A percentile compares a stretch with the other conserved stretches of the same genome.
phyloP scores from a whole-genome alignment of 2,329 filamentous ascomycete species.

The Knufia fluminis region DNA sequence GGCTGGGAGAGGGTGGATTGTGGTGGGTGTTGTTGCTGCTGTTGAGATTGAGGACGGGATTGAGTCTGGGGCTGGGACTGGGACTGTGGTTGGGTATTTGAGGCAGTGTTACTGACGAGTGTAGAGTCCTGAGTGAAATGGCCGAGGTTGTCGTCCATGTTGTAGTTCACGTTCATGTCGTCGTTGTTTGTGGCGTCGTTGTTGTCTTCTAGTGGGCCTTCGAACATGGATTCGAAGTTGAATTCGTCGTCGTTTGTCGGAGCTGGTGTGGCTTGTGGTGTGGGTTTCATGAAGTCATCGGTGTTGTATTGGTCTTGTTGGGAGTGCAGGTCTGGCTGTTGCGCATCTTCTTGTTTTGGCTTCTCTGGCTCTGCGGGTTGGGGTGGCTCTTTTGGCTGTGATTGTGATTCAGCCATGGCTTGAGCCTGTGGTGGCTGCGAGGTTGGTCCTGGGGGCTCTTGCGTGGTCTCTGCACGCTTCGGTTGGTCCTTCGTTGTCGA shows the following conservation, averaged over 20 bases:
- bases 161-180: constrained; percentile 32
- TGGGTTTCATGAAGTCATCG: constrained; percentile 19
- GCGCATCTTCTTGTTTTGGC: not conserved
- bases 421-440: not conserved
- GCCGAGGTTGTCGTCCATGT: constrained; percentile 25
- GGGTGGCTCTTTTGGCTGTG: not conserved
- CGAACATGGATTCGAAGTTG: constrained; percentile 34
- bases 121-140: constrained; percentile 22
- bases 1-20: no score
- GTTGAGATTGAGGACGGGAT: not conserved
- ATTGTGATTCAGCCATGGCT: not conserved
- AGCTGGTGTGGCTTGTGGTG: constrained; percentile 24
- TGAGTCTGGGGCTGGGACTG: constrained; percentile 12
- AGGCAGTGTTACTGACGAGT: constrained; percentile 31
- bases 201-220: constrained; percentile 25
- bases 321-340: constrained; percentile 26
- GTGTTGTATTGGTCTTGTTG: constrained; percentile 16
- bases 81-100: constrained; percentile 21
- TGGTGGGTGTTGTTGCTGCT: constrained; percentile 12
- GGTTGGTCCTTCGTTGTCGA: constrained; percentile 9
- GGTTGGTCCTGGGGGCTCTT: constrained; percentile 4
- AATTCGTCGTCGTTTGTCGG: constrained; percentile 29
- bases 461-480: constrained; percentile 11
- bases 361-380: not conserved
- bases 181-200: constrained; percentile 18